These are phyloP conservation scores for Cystoderma amianthinum DNA, from an alignment of 768 basidiomycete species.

Conservation along the genomic window DNA sequence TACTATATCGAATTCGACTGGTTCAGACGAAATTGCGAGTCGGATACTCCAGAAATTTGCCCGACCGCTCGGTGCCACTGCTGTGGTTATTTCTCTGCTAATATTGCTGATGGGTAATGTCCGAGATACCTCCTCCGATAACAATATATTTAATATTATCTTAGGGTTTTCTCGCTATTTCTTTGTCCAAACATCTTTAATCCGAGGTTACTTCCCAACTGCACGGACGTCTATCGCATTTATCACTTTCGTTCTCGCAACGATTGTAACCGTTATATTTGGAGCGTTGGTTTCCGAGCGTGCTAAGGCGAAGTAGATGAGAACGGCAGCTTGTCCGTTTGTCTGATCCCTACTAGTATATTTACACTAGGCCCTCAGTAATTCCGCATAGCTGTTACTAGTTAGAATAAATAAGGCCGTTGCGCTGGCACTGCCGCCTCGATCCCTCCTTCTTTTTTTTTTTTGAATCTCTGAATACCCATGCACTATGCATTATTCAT, in stretches of 20 bases:
- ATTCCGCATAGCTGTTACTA: too few relatives aligned
- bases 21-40: background rate
- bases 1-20: slow-evolving; percentile 21
- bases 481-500: too few relatives aligned
- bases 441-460: too few relatives aligned
- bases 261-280: background rate
- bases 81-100: slow-evolving; percentile 25
- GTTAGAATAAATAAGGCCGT: too few relatives aligned
- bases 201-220: slow-evolving; percentile 31
- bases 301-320: too few relatives aligned
- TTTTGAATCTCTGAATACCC: too few relatives aligned
- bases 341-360: too few relatives aligned
- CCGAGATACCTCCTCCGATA: background rate
- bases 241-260: slow-evolving; percentile 18
- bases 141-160: background rate
- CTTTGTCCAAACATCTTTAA: slow-evolving; percentile 26
- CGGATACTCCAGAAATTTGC: slow-evolving; percentile 10
- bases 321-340: too few relatives aligned
- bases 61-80: slow-evolving; percentile 37
- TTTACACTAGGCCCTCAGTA: too few relatives aligned
- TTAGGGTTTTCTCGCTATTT: slow-evolving; percentile 31
- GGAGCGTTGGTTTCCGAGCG: background rate
- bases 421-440: too few relatives aligned
- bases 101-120: slow-evolving; percentile 15
- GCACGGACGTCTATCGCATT: slow-evolving; percentile 25